Conservation (phyloP, 1,284 basidiomycete genomes). For the Leccinum proliferum region DNA sequence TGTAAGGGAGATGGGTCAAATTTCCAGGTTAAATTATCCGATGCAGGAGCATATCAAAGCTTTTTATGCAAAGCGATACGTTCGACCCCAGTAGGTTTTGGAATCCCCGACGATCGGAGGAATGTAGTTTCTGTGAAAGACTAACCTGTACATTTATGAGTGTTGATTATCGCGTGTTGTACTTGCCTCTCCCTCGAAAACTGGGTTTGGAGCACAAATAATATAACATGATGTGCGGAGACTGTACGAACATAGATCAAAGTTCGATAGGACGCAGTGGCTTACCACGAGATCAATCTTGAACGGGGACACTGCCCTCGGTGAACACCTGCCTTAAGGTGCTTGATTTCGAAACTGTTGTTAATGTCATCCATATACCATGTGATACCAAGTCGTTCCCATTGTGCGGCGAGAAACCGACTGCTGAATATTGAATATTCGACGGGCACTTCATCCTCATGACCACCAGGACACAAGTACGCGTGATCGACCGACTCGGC, state of each 20-base stretch:
- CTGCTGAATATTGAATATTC: not conserved
- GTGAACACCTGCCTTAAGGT: not conserved
- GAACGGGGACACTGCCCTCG: not conserved
- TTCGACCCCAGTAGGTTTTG: conserved; percentile 2
- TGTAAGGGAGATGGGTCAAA: no score
- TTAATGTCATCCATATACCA: no score
- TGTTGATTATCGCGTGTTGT: not conserved
- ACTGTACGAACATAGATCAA: not conserved
- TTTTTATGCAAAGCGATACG: not conserved
- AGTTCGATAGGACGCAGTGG: not conserved
- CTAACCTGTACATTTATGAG: no score
- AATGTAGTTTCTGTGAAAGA: not conserved
- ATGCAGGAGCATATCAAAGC: not conserved
- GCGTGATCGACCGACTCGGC: not conserved
- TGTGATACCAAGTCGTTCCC: not conserved
- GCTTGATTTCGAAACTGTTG: no score
- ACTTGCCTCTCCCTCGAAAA: not conserved
- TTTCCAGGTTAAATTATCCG: not conserved
- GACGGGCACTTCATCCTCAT: not conserved
- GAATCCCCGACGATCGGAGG: no score
- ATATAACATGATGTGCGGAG: not conserved
- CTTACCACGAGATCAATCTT: not conserved
- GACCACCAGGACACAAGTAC: not conserved
- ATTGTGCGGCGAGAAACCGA: not conserved
- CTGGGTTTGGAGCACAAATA: not conserved